Evolutionary conservation across 2,329 filamentous ascomycete species (phyloP).

Genomic region (Pseudogymnoascus sp.): DNA sequence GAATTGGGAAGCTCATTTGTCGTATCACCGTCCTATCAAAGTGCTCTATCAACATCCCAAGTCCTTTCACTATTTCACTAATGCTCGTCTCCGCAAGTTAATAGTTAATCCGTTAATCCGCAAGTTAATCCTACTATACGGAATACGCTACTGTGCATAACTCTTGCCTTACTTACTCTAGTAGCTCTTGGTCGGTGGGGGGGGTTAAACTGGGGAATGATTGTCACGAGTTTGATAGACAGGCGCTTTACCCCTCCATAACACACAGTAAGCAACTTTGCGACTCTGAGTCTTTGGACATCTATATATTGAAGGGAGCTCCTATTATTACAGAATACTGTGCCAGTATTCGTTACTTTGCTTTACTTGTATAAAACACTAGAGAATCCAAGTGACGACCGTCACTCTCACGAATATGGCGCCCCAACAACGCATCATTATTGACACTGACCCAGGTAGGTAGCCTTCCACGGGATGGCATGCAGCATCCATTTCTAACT

Average conservation of each 20-base stretch:
- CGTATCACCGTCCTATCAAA: background rate
- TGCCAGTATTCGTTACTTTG: background rate
- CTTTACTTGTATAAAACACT: background rate
- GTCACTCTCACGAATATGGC: constrained; percentile 39
- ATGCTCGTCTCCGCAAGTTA: background rate
- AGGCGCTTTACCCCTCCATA: constrained; percentile 1
- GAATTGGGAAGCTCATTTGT: background rate
- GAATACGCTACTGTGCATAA: background rate
- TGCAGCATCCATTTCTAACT: constrained; percentile 11
- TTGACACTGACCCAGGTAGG: constrained; percentile 85
- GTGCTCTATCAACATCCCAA: background rate
- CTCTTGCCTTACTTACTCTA: no score
- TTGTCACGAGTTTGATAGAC: background rate
- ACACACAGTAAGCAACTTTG: background rate
- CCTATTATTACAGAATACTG: background rate
- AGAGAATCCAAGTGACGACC: background rate
- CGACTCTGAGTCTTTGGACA: background rate
- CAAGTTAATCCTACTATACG: background rate
- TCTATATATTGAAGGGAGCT: background rate
- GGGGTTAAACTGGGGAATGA: constrained; percentile 1
- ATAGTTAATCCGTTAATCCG: background rate
- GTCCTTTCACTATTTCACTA: background rate
- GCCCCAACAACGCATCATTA: constrained; percentile 71
- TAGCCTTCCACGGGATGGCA: background rate
- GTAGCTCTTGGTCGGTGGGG: background rate